Percentiles rank a stretch among this genome's conserved stretches.
Conservation (phyloP, 345 rosid genomes). For the Iberis pinnata region DNA sequence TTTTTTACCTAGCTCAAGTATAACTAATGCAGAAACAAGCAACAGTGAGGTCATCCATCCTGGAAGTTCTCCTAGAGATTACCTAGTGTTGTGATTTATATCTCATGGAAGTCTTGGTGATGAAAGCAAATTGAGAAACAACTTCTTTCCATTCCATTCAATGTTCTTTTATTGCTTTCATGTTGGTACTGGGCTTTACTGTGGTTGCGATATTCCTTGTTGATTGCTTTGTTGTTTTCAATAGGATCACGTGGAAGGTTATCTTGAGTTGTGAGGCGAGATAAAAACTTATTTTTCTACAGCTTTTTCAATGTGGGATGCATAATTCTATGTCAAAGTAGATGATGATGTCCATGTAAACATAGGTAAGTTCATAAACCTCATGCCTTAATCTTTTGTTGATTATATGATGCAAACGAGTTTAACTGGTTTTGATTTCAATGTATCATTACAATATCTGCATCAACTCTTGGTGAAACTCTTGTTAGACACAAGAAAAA, state of each 20-base stretch:
- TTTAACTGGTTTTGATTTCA: not conserved
- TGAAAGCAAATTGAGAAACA: slow-evolving; percentile 66
- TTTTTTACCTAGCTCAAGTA: slow-evolving; percentile 2
- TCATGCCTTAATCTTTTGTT: no score
- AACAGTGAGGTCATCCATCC: slow-evolving; percentile 75
- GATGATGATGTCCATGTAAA: slow-evolving; percentile 99
- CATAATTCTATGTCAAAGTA: slow-evolving; percentile 93
- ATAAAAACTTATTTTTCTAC: slow-evolving; percentile 90
- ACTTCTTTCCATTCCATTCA: not conserved
- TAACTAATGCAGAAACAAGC: slow-evolving; percentile 59
- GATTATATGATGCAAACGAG: not conserved
- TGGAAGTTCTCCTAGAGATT: slow-evolving; percentile 91
- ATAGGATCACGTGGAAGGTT: slow-evolving; percentile 98
- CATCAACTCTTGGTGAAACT: slow-evolving; percentile 93
- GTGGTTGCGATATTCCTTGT: no score
- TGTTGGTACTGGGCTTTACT: no score
- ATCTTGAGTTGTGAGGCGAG: slow-evolving; percentile 93
- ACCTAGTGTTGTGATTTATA: slow-evolving; percentile 85
- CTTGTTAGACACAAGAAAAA: slow-evolving; percentile 74
- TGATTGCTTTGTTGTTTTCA: slow-evolving; percentile 11
- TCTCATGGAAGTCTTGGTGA: slow-evolving; percentile 94
- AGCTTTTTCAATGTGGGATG: slow-evolving; percentile 84
- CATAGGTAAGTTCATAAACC: slow-evolving; percentile 44
- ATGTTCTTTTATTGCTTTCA: not conserved
- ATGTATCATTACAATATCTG: slow-evolving; percentile 22